Base-by-base conservation (phyloP, 768 basidiomycete species). In the Agaricus blazei region DNA sequence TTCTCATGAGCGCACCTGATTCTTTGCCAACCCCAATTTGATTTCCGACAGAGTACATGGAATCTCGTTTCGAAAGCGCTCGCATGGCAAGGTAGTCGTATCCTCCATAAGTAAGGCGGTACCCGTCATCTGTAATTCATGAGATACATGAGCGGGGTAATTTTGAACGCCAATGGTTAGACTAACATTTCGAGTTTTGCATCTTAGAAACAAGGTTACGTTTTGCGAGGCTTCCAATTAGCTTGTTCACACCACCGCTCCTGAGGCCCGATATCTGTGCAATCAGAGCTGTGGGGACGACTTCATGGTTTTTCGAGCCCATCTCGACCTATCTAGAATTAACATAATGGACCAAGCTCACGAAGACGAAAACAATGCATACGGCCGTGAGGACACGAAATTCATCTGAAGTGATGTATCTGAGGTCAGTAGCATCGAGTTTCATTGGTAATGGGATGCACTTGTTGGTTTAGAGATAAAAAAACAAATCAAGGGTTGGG, bases 1-100 rank as follows among this genome's bases (percentile, higher is more conserved):
- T 38, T 34, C 51, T 14, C 15, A 9, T 52, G 44, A 34, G 64
- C 80, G 54, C 56, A 88, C 96, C 95, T 49, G 91, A 92, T 72
- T 99, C 97, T 72, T 99, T 99, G 12, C 97, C 97, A 28, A 97
- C 95, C 29, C 97, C 97, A 64, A 99, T 95, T 74, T 97, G 93
- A 66, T 97, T 97, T 23, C 97, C 97, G 31, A 99, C 92, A 24
- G 92, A 91, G 61, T 87, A 75, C 72, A 99, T 80, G 0, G 90
- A 83, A 54, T 93, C 91, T 52, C 96, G 75, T 67, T 94, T 93
- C 1, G 91, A 93, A 68, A 98, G 75, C 2, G 97, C 89, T 34
- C 93, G 82, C 78, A 98, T 90, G 24, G 97, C 93, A 26, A 99
- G 79, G 67, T 85, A 98, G 64, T 99, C 97, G 60, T 97, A 94